Evolutionary conservation across 257 asterid genomes (phyloP).

Genomic region (Nemophila menziesii): DNA sequence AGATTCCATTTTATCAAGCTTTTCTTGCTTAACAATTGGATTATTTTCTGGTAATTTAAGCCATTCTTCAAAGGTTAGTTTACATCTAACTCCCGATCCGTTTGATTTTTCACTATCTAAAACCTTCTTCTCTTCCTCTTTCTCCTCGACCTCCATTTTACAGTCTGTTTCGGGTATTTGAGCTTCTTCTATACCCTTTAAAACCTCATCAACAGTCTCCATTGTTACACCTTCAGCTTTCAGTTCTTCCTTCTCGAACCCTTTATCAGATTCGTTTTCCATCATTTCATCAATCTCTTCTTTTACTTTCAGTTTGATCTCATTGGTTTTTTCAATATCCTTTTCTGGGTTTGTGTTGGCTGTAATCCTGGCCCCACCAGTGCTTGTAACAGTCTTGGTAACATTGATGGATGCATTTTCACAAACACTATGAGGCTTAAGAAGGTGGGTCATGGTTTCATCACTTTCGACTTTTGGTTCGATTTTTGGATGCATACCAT

Average conservation of each 20-base stretch:
- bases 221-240: too few relatives aligned
- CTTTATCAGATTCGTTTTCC: background rate
- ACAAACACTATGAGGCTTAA: background rate
- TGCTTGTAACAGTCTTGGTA: constrained; percentile 38
- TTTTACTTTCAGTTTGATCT: background rate
- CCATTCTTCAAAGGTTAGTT: constrained; percentile 19
- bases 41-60: constrained; percentile 9
- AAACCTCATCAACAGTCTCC: too few relatives aligned
- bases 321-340: background rate
- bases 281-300: background rate
- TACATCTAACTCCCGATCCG: constrained; percentile 3
- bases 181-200: too few relatives aligned
- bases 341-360: constrained; percentile 10
- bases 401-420: constrained; percentile 12
- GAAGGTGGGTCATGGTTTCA: constrained; percentile 16
- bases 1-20: background rate
- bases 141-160: background rate
- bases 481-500: too few relatives aligned
- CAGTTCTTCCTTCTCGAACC: background rate
- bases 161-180: too few relatives aligned
- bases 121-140: constrained; percentile 7
- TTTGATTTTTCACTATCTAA: constrained; percentile 1
- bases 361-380: constrained; percentile 54
- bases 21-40: background rate
- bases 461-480: too few relatives aligned